A percentile compares a stretch with the other conserved stretches of the same genome.
Evolutionary conservation across 2,329 filamentous ascomycete genomes (phyloP).

Genomic region (Moelleriella libera): DNA sequence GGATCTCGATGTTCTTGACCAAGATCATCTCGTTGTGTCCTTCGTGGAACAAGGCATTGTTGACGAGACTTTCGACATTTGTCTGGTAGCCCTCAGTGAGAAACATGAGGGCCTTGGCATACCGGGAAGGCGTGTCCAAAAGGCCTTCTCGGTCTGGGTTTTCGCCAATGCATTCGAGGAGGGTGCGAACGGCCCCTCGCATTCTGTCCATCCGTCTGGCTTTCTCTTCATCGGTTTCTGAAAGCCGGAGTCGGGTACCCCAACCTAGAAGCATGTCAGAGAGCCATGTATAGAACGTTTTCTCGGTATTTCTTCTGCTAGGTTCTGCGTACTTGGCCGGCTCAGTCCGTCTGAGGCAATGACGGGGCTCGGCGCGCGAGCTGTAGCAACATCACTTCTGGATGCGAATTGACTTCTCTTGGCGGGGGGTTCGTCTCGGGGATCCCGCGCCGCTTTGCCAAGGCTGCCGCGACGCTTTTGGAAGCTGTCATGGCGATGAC

Average conservation of each 20-base stretch:
- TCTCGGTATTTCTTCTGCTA: background rate
- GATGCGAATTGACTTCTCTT: constrained; percentile 15
- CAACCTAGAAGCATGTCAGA: constrained; percentile 23
- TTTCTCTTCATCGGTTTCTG: constrained; percentile 32
- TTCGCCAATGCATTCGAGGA: constrained; percentile 56
- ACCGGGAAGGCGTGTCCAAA: constrained; percentile 62
- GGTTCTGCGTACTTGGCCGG: constrained; percentile 31
- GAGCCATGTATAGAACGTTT: too few species aligned
- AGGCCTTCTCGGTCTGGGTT: constrained; percentile 52
- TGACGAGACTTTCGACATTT: constrained; percentile 83
- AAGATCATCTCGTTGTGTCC: constrained; percentile 96
- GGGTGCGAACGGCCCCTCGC: constrained; percentile 46
- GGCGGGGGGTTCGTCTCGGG: constrained; percentile 35
- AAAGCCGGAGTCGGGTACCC: constrained; percentile 49
- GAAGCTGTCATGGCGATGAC: constrained; percentile 15
- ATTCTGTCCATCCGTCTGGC: constrained; percentile 41
- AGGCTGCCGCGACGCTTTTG: constrained; percentile 36
- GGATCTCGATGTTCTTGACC: constrained; percentile 93
- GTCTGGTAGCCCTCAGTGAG: constrained; percentile 96
- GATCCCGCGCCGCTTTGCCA: constrained; percentile 47
- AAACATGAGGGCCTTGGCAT: constrained; percentile 89
- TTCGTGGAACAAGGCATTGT: constrained; percentile 88
- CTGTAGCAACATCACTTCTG: constrained; percentile 5
- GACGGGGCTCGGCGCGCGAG: constrained; percentile 33
- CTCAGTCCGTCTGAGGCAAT: constrained; percentile 50